Evolutionary conservation across 208 protist genomes (phyloP).

Genomic region (Trypanosoma mega): DNA sequence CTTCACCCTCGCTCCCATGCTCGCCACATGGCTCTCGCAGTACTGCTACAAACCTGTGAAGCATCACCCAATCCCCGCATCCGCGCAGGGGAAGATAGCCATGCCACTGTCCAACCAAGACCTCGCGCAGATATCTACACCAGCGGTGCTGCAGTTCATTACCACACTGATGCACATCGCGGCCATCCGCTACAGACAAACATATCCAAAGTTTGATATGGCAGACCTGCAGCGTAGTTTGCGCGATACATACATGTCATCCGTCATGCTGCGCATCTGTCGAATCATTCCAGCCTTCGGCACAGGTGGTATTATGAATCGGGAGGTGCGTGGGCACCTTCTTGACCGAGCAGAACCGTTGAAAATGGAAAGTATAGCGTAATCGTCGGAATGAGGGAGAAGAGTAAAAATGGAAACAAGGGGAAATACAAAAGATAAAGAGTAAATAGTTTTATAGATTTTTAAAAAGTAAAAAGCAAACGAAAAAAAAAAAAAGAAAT

Average conservation of each 20-base stretch:
- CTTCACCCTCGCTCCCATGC: slow-evolving; percentile 79
- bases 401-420: neutral
- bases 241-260: slow-evolving; percentile 69
- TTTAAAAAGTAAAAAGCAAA: neutral
- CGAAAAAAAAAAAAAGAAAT: slow-evolving; percentile 3
- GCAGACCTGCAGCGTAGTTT: slow-evolving; percentile 59
- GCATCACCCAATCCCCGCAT: slow-evolving; percentile 21
- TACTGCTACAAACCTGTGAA: slow-evolving; percentile 64
- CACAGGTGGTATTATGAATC: slow-evolving; percentile 84
- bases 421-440: neutral
- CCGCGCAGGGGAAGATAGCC: slow-evolving; percentile 50
- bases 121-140: slow-evolving; percentile 71
- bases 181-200: slow-evolving; percentile 86
- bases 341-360: slow-evolving; percentile 64
- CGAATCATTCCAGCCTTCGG: slow-evolving; percentile 86
- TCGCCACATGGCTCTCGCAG: slow-evolving; percentile 59
- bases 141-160: slow-evolving; percentile 70
- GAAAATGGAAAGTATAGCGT: slow-evolving; percentile 5
- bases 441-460: neutral
- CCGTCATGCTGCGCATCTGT: slow-evolving; percentile 73
- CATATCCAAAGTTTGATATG: slow-evolving; percentile 71
- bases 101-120: slow-evolving; percentile 64
- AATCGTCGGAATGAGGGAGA: neutral
- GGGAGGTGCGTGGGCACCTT: slow-evolving; percentile 61
- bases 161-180: slow-evolving; percentile 86